A percentile compares a stretch with the other conserved stretches of the same genome.
phyloP scores from a whole-genome alignment of 495 filamentous ascomycete species.

The Cairneyella variabilis region DNA sequence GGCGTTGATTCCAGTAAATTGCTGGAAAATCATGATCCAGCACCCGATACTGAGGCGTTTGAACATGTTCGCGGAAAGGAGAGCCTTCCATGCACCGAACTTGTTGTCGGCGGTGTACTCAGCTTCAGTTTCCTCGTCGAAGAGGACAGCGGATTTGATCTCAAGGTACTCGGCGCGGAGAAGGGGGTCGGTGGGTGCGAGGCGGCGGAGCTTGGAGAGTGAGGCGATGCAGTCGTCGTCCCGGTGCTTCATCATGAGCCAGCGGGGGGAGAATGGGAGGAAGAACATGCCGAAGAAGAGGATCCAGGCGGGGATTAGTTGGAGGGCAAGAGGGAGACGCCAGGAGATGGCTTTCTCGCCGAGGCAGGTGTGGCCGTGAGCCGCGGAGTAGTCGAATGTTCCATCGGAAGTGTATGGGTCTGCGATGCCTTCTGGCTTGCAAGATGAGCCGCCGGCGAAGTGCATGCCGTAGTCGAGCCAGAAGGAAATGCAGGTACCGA shows the following conservation, averaged over 20 bases:
- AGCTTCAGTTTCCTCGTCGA: slow-evolving; percentile 14
- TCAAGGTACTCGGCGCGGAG: slow-evolving; percentile 13
- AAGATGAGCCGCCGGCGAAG: slow-evolving; percentile 10
- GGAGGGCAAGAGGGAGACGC: slow-evolving; percentile 42
- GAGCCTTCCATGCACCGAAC: slow-evolving; percentile 6
- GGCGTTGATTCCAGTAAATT: slow-evolving; percentile 46
- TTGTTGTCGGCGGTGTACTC: not conserved
- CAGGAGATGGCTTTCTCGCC: slow-evolving; percentile 39
- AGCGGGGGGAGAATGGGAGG: slow-evolving; percentile 46
- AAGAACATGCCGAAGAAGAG: slow-evolving; percentile 35
- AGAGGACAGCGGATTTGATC: slow-evolving; percentile 17
- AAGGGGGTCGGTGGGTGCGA: slow-evolving; percentile 9
- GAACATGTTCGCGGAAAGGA: slow-evolving; percentile 6
- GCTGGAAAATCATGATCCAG: slow-evolving; percentile 69
- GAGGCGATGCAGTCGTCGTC: slow-evolving; percentile 12
- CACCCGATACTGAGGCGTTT: slow-evolving; percentile 45
- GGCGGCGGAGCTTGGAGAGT: slow-evolving; percentile 11
- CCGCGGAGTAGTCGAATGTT: slow-evolving; percentile 28
- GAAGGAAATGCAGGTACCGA: slow-evolving; percentile 50
- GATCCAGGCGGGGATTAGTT: slow-evolving; percentile 35
- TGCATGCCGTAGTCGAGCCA: slow-evolving; percentile 52
- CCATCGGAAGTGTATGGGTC: slow-evolving; percentile 29
- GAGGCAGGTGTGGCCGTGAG: slow-evolving; percentile 10
- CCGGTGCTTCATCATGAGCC: slow-evolving; percentile 40
- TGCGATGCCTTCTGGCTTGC: slow-evolving; percentile 16